A percentile compares a stretch with the other conserved stretches of the same genome.
Evolutionary conservation across 768 basidiomycete species (phyloP).

Genomic region (Russula abietina): DNA sequence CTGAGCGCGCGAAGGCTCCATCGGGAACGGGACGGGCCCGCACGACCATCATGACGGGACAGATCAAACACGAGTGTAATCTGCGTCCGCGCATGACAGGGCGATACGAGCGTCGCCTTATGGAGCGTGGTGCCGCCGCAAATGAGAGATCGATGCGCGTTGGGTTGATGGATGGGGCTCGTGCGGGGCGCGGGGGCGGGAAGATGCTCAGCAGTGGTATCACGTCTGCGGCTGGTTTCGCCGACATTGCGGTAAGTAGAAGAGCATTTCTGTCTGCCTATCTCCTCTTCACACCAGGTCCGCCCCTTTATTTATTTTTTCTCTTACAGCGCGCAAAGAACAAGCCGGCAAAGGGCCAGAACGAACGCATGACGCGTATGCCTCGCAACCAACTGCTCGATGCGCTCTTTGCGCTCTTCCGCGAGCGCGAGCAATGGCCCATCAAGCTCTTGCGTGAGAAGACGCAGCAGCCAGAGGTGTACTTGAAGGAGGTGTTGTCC

Average conservation of each 20-base stretch:
- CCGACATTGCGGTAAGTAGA: constrained; percentile 56
- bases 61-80: constrained; percentile 77
- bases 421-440: constrained; percentile 74
- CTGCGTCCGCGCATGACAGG: constrained; percentile 63
- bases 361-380: constrained; percentile 89
- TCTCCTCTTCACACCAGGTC: no score
- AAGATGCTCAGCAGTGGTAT: constrained; percentile 77
- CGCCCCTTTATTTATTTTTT: background rate
- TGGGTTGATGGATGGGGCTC: constrained; percentile 66
- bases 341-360: constrained; percentile 61
- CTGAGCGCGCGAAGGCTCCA: constrained; percentile 69
- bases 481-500: constrained; percentile 74
- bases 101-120: constrained; percentile 66
- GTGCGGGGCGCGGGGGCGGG: constrained; percentile 65
- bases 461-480: constrained; percentile 81
- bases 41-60: constrained; percentile 71
- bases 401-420: constrained; percentile 71
- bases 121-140: constrained; percentile 56
- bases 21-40: constrained; percentile 50
- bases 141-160: constrained; percentile 64
- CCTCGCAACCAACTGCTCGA: constrained; percentile 85
- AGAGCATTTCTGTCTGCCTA: no score
- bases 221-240: constrained; percentile 54
- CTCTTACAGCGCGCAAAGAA: constrained; percentile 53
- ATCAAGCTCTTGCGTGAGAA: constrained; percentile 70